Evolutionary conservation across 2,329 filamentous ascomycete species (phyloP), one percentile per base, ranked within the genome.

Genomic region (Alternaria sp.): DNA sequence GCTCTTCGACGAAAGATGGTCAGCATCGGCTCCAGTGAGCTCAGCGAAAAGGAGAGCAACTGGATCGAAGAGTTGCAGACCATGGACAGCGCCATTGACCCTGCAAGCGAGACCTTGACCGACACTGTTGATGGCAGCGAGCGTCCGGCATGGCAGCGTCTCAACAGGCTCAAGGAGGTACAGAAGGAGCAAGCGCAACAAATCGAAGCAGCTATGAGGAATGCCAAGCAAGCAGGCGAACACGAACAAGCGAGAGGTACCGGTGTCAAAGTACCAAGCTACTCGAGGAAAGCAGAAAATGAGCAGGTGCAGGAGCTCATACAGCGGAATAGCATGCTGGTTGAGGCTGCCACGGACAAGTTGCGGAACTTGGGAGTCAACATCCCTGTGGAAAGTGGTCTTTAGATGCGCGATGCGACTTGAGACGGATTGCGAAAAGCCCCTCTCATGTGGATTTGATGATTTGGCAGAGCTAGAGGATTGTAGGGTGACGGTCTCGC

Each of bases 21-120:
- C 20, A 78, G 72, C 64, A 75, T 88, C 11, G 82, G 83, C 50
- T 84, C 84, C 53, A 82, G 84, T 14, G 85, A 89, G 64, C 80
- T 91, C 43, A 90, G 87, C 72, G 87, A 87, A 60, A 89, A 88
- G 76, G 89, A 91, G 73, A 83, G 81, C 61, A 83, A 82, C 1
- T 91, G 87, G 83, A 79, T 87, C 10, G 82, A 83, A n/a, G 87
- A 90, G 71, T 82, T 90, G 4, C 75, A 80, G 23, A 75, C 70
- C 6, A 74, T 87, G 63, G 76, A 82, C 23, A 72, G 73, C 26
- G 82, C 77, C 37, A 64, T 84, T 2, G 78, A 82, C 41, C 63
- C 62, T 9, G 66, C 63, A 44, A 75, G 21, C 63, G 70, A 53
- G 47, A 78, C 61, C 46, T 71, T 71, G 64, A 79, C 74, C 2